Evolutionary conservation across 768 basidiomycete genomes (phyloP), one percentile per base, ranked within the genome.

Genomic region (Lactarius pseudohatsudake): DNA sequence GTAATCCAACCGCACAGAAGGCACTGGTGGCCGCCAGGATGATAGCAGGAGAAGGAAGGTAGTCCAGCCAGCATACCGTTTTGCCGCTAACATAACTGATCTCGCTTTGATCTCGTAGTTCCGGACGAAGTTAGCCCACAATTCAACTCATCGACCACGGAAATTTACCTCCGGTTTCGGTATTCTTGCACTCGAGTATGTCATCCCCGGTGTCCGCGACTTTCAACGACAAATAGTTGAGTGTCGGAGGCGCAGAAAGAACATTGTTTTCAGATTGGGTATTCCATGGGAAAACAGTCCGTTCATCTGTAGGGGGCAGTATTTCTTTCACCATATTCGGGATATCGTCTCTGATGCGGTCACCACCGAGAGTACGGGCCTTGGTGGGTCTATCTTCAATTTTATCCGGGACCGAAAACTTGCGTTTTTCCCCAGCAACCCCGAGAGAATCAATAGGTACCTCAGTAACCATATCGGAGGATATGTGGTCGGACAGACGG

Each of bases 51-150:
- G 84, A 85, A 1, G 91, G 86, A 9, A 96, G 72, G 76, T 91
- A 98, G 76, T 98, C 96, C 54, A 96, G 76, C 94, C 96, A 98
- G 62, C 90, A 86, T 13, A 86, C 89, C 65, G 88, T 84, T 77
- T 86, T 87, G 40, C 84, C 82, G 72, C 79, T 84, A 62, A 84
- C 77, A 65, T 86, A 86, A 7, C 84, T 77, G 18, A 98, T 81
- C 72, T 94, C 93, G 20, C 84, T 83, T 4, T 82, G 80, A n/a
- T 82, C 89, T 87, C 64, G 9, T n/a, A 11, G 8, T 30, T 30
- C 43, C n/a, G 9, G 13, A 34, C 28, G 43, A 64, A 40, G 11
- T 59, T 40, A 26, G 60, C 13, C 10, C 61, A 40, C 32, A 55
- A 15, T 36, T 45, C 54, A 61, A 45, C 47, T 32, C 16, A 47